Conservation (phyloP, 2,329 filamentous ascomycete species). For the Trichophyton mentagrophytes region DNA sequence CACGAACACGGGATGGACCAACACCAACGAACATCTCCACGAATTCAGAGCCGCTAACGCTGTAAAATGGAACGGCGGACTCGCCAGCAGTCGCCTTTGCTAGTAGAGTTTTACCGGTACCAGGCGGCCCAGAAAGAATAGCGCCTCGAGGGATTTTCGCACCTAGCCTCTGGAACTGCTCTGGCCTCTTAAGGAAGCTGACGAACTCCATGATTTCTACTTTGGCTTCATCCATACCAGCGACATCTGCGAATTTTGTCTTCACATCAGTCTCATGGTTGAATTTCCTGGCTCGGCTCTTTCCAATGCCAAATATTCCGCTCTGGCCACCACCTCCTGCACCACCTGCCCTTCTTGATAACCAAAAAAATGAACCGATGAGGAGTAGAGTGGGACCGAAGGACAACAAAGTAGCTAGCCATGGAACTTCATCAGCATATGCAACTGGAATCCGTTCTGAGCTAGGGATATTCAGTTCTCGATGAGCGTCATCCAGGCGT, state of each 20-base stretch:
- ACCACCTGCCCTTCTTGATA: conserved; percentile 61
- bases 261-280: conserved; percentile 95
- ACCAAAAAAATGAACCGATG: conserved; percentile 68
- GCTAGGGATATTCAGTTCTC: conserved; percentile 71
- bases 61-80: conserved; percentile 94
- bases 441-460: conserved; percentile 87
- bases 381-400: conserved; percentile 83
- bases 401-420: conserved; percentile 58
- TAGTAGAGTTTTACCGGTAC: conserved; percentile 94
- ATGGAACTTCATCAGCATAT: conserved; percentile 64
- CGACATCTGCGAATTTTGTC: conserved; percentile 93
- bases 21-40: conserved; percentile 99
- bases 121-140: conserved; percentile 91
- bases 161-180: conserved; percentile 82
- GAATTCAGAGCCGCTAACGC: conserved; percentile 95
- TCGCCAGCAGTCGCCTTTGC: conserved; percentile 97
- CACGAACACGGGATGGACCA: conserved; percentile 84
- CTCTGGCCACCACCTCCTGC: conserved; percentile 52
- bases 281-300: conserved; percentile 91
- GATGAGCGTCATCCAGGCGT: conserved; percentile 74
- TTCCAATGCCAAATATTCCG: conserved; percentile 90
- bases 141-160: conserved; percentile 96
- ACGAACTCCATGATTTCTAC: conserved; percentile 99
- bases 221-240: conserved; percentile 97
- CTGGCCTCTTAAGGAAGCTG: conserved; percentile 86